These are phyloP conservation scores for Fusarium xyrophilum DNA, from an alignment of 2,329 filamentous ascomycete species.

Conservation along the genomic window DNA sequence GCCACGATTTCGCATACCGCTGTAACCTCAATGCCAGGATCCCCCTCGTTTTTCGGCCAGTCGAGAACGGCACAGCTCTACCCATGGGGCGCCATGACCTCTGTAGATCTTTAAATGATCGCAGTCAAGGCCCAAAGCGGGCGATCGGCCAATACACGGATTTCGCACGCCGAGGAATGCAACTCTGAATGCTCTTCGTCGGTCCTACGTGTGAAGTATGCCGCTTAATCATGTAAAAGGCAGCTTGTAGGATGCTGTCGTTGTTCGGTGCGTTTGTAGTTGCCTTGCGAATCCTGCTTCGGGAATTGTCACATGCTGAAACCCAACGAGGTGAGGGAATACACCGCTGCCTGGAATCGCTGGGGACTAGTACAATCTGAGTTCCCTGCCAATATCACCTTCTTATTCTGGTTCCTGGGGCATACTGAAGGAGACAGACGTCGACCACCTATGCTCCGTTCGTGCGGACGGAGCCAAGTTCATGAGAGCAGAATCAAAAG, in stretches of 20 bases:
- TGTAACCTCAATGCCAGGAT: background rate
- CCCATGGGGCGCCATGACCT: constrained; percentile 6
- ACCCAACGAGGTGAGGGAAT: background rate
- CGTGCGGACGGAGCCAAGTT: background rate
- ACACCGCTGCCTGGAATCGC: background rate
- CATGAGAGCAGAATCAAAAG: background rate
- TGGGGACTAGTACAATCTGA: background rate
- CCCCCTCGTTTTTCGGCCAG: background rate
- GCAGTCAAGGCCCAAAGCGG: constrained; percentile 5
- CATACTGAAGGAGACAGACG: background rate
- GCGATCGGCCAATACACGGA: constrained; percentile 6
- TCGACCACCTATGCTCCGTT: background rate
- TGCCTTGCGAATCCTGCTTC: background rate
- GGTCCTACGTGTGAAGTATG: constrained; percentile 21
- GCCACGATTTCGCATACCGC: background rate
- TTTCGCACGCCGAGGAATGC: constrained; percentile 23
- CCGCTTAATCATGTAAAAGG: background rate
- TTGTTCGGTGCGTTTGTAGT: background rate
- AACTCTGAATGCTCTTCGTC: background rate
- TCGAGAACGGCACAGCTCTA: constrained; percentile 12
- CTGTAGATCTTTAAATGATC: constrained; percentile 17
- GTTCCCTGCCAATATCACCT: background rate
- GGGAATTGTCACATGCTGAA: background rate
- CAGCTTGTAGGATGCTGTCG: too few species aligned
- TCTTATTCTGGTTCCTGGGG: background rate